These are phyloP conservation scores for Ceratocystis variospora DNA, from an alignment of 2,329 filamentous ascomycete genomes.

Conservation along the genomic window DNA sequence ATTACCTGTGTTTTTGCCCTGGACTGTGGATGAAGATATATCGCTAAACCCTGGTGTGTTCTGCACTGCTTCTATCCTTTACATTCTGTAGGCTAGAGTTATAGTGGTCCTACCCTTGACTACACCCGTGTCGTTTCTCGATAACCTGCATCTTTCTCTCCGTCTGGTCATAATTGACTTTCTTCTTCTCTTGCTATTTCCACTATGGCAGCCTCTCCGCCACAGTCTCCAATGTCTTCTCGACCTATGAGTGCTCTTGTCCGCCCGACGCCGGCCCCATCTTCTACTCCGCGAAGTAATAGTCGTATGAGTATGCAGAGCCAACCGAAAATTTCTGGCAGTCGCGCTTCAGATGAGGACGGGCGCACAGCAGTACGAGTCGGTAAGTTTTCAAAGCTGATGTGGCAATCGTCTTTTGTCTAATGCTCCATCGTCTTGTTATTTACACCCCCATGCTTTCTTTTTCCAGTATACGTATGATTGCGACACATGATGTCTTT, in stretches of 20 bases:
- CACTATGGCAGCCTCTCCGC: slow-evolving; percentile 54
- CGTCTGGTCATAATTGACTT: background rate
- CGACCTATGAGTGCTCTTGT: slow-evolving; percentile 74
- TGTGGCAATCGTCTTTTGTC: slow-evolving; percentile 2
- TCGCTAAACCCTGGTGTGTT: background rate
- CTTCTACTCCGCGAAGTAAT: slow-evolving; percentile 49
- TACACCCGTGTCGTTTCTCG: background rate
- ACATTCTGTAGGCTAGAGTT: background rate
- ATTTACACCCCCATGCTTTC: background rate
- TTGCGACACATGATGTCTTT: background rate
- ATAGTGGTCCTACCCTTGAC: background rate
- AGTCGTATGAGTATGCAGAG: slow-evolving; percentile 78
- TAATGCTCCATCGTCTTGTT: background rate
- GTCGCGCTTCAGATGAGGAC: slow-evolving; percentile 80
- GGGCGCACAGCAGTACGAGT: slow-evolving; percentile 88
- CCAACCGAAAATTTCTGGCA: slow-evolving; percentile 57
- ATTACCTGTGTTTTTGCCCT: background rate
- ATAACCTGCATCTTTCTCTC: background rate
- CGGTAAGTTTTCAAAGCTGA: slow-evolving; percentile 47
- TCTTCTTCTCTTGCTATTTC: background rate
- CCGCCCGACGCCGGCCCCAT: slow-evolving; percentile 34
- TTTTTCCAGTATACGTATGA: background rate
- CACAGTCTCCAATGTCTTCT: slow-evolving; percentile 48
- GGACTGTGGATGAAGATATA: background rate
- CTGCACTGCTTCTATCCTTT: background rate